A percentile compares a stretch with the other conserved stretches of the same genome.
These are phyloP conservation scores for Cercospora sesami DNA, from an alignment of 2,329 filamentous ascomycete species.

Conservation along the genomic window DNA sequence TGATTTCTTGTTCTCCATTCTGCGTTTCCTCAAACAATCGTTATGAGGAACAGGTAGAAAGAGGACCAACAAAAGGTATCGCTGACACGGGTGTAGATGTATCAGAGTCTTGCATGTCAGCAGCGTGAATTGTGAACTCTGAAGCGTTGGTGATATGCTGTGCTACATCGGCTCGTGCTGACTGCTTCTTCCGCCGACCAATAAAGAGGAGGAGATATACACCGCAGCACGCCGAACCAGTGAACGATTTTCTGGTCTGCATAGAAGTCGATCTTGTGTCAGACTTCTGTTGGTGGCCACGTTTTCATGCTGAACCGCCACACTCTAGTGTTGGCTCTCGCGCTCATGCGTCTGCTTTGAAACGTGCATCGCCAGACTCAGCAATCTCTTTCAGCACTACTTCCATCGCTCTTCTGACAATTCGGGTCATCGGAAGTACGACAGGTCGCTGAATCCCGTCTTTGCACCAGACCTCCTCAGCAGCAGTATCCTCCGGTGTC, in stretches of 20 bases:
- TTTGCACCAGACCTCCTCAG: constrained; percentile 21
- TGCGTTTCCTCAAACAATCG: too few species aligned
- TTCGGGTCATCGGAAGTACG: constrained; percentile 24
- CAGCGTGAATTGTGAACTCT: background rate
- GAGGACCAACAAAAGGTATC: background rate
- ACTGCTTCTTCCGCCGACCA: constrained; percentile 5
- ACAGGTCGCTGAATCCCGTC: constrained; percentile 24
- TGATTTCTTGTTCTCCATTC: constrained; percentile 2
- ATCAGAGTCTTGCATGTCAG: background rate
- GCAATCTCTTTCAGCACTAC: constrained; percentile 22
- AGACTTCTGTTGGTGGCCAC: constrained; percentile 1
- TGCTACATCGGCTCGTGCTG: constrained; percentile 9
- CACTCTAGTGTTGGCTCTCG: background rate
- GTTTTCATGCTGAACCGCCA: background rate
- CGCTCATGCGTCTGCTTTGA: background rate
- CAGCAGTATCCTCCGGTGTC: constrained; percentile 18
- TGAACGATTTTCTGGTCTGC: background rate
- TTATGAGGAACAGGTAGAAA: background rate
- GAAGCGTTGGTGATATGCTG: background rate
- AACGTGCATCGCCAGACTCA: background rate
- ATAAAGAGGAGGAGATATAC: background rate
- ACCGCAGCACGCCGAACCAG: background rate
- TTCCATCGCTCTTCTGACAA: constrained; percentile 25
- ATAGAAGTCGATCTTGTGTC: background rate
- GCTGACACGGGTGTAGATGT: background rate